Conservation (phyloP, 2,329 filamentous ascomycete species). For the Immersiporthe knoxdaviesiana region DNA sequence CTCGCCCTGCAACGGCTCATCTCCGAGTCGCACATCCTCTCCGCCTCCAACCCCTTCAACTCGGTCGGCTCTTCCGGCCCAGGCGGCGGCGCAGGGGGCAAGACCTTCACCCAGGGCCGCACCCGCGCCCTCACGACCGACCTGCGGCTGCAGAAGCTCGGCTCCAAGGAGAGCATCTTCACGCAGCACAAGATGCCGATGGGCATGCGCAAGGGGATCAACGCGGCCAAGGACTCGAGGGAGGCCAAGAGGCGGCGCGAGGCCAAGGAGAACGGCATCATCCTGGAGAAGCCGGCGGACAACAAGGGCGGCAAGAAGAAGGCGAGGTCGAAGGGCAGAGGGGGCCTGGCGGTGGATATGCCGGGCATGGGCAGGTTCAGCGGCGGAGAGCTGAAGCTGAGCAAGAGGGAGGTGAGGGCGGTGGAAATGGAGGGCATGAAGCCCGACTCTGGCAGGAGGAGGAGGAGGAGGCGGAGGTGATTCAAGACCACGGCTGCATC, state of each 20-base stretch:
- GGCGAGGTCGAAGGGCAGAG: conserved; percentile 53
- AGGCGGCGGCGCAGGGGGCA: conserved; percentile 37
- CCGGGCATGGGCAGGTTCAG: conserved; percentile 80
- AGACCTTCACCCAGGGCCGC: conserved; percentile 62
- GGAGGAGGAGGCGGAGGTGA: conserved; percentile 43
- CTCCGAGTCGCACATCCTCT: conserved; percentile 86
- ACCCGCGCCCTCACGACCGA: conserved; percentile 82
- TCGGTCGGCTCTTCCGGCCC: conserved; percentile 45
- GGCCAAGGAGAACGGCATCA: conserved; percentile 87
- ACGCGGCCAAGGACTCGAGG: conserved; percentile 62
- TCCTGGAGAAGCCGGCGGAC: conserved; percentile 66
- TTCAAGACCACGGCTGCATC: conserved; percentile 19
- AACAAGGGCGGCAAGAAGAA: conserved; percentile 41
- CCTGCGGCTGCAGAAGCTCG: conserved; percentile 78
- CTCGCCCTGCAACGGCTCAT: conserved; percentile 89
- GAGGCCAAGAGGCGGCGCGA: conserved; percentile 76
- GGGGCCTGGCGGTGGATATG: conserved; percentile 64
- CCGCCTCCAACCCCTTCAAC: conserved; percentile 53
- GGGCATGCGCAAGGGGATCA: conserved; percentile 82
- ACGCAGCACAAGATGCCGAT: conserved; percentile 88
- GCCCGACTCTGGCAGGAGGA: conserved; percentile 37
- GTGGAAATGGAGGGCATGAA: conserved; percentile 70
- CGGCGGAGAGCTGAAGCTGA: conserved; percentile 79
- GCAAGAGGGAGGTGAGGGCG: conserved; percentile 72
- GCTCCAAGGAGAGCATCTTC: conserved; percentile 74